Evolutionary conservation across 805 yeast species (phyloP).

Genomic region (Monosporozyma unispora): DNA sequence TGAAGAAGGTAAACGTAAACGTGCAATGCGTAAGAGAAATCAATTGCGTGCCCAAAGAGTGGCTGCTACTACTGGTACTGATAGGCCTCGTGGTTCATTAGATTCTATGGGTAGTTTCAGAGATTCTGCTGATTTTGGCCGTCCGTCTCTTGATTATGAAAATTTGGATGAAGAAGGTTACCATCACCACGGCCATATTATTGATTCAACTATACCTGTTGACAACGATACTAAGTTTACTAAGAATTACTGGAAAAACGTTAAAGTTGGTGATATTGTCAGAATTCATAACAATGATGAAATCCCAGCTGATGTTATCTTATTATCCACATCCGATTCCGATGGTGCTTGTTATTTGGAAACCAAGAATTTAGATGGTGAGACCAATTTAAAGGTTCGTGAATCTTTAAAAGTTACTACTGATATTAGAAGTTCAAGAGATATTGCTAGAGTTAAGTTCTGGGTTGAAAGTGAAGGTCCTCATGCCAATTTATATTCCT

Average conservation of each 20-base stretch:
- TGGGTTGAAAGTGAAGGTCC: constrained; percentile 82
- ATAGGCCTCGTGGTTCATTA: constrained; percentile 32
- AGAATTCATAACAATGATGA: constrained; percentile 67
- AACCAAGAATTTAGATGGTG: constrained; percentile 77
- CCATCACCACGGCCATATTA: constrained; percentile 51
- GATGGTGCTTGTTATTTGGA: constrained; percentile 70
- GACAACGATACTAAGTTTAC: constrained; percentile 29
- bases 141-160: constrained; percentile 30
- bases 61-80: constrained; percentile 16
- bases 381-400: constrained; percentile 66
- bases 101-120: constrained; percentile 30
- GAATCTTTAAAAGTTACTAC: constrained; percentile 60
- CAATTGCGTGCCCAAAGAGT: constrained; percentile 20
- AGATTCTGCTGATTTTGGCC: constrained; percentile 30
- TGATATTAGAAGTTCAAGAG: constrained; percentile 39
- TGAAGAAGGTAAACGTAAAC: constrained; percentile 31
- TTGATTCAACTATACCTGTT: constrained; percentile 46
- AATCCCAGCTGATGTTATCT: constrained; percentile 65
- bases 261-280: constrained; percentile 64
- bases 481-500: constrained; percentile 65
- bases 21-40: constrained; percentile 28
- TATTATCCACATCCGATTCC: constrained; percentile 55
- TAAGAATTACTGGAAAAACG: constrained; percentile 51
- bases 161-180: constrained; percentile 49
- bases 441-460: constrained; percentile 44